A percentile compares a stretch with the other conserved stretches of the same genome.
phyloP scores from a whole-genome alignment of 2,329 filamentous ascomycete species.

The Arachnopeziza araneosa region DNA sequence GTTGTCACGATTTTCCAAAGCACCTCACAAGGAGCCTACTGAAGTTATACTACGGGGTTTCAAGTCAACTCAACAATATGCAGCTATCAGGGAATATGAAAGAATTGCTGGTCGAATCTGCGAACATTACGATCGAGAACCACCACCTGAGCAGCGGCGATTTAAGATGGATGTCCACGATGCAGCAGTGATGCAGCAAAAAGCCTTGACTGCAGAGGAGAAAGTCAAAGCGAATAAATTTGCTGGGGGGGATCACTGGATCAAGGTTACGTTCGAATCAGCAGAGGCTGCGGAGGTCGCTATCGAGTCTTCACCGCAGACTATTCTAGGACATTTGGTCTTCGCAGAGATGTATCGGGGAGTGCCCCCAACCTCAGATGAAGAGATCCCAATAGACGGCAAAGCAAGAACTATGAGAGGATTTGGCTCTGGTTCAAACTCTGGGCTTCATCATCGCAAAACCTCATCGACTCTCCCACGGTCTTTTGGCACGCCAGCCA shows the following conservation, averaged over 20 bases:
- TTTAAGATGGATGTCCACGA: conserved; percentile 73
- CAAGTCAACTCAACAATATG: conserved; percentile 65
- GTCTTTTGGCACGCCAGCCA: conserved; percentile 24
- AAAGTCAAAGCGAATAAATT: conserved; percentile 75
- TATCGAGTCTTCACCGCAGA: conserved; percentile 64
- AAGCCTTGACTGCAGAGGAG: conserved; percentile 64
- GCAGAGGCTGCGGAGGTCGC: conserved; percentile 65
- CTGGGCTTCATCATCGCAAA: conserved; percentile 11
- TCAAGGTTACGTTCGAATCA: conserved; percentile 78
- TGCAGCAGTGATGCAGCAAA: conserved; percentile 61
- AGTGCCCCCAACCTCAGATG: conserved; percentile 57
- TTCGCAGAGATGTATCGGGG: conserved; percentile 66
- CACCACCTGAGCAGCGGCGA: conserved; percentile 63
- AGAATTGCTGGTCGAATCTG: conserved; percentile 79
- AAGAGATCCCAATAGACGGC: conserved; percentile 44
- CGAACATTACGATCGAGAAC: conserved; percentile 86
- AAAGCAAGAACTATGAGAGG: background rate
- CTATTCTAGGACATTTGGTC: conserved; percentile 64
- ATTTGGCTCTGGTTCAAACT: conserved; percentile 1
- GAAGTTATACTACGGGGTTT: conserved; percentile 87
- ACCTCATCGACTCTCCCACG: conserved; percentile 21
- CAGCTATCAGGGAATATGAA: conserved; percentile 84
- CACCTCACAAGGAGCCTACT: conserved; percentile 55
- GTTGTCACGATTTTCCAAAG: conserved; percentile 30
- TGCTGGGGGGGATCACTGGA: conserved; percentile 85